Base-by-base conservation (phyloP, 148 eudicot genomes). In the Rhododendron griersonianum region DNA sequence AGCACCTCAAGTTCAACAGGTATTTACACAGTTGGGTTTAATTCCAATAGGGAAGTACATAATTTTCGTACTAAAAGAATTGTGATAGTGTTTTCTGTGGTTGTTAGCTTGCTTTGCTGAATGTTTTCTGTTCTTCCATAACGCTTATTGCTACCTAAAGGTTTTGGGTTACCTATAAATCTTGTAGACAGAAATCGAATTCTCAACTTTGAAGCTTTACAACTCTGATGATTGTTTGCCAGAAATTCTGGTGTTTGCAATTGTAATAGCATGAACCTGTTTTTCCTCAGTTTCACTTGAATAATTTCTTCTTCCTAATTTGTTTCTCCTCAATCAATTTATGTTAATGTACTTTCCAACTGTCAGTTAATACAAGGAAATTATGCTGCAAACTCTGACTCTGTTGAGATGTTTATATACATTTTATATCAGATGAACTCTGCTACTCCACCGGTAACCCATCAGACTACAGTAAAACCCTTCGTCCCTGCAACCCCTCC, bases 401-500 rank as follows among this genome's bases (percentile, higher is more conserved):
- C 37, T 21, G 44, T 53, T 84, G 81, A 76, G 30, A 37, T 39
- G 7, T 78, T 41, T 41, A 21, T 41, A n/a, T 9, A 9, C 30
- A 41, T 78, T 78, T 45, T 45, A 21, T 19, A 85, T 57, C 90
- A 94, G 98, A 87, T 90, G 28, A 92, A 89, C 89, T 92, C 89
- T 89, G 87, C 91, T 86, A 88, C 93, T 41, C 92, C 91, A 39
- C 92, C 94, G 15, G 90, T 78, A 89, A 87, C 87, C 86, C 83
- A 92, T 86, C 98, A 94, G 88, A 93, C 98, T 83, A 87, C 95
- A n/a, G 91, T 90, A 86, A 95, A 88, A 89, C 89, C 93, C 37
- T 97, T 97, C 92, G 86, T 88, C 77, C 99, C 99, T 79, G 76
- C 94, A 74, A 88, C 91, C 77, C 92, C 94, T 69, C 96, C 95